phyloP scores from a whole-genome alignment of 495 filamentous ascomycete species.

The Apiosordaria backusii region DNA sequence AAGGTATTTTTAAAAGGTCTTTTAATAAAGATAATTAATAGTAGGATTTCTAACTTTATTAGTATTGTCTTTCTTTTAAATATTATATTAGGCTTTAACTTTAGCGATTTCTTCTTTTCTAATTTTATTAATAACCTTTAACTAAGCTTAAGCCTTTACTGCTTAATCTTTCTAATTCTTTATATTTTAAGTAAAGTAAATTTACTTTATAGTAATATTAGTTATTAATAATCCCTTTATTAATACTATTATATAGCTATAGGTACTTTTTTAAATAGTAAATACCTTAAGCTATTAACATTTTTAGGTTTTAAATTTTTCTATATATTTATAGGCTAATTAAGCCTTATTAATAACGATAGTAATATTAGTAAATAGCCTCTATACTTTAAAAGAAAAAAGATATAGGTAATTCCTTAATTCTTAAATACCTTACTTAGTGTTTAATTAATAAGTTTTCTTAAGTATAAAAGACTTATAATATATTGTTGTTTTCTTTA shows the following conservation, averaged over 20 bases:
- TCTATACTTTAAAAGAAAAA: neutral
- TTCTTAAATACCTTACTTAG: neutral
- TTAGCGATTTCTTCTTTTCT: neutral
- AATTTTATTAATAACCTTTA: neutral
- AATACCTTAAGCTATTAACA: neutral
- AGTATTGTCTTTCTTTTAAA: neutral
- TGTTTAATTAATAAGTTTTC: neutral
- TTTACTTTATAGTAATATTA: neutral
- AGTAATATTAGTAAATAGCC: neutral
- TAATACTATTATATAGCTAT: neutral
- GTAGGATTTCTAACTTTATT: too few relatives aligned
- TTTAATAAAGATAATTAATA: too few relatives aligned
- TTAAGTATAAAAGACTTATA: neutral
- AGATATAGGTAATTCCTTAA: neutral
- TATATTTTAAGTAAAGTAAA: neutral
- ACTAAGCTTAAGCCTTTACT: neutral
- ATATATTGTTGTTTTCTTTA: neutral
- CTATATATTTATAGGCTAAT: neutral
- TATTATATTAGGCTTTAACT: neutral
- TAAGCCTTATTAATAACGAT: neutral
- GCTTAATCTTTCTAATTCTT: neutral
- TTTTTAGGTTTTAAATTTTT: neutral
- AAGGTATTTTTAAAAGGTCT: neutral
- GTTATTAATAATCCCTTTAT: neutral
- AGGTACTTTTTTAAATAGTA: neutral